Evolutionary conservation across 2,329 filamentous ascomycete species (phyloP).

Genomic region (Fusarium zealandicum): DNA sequence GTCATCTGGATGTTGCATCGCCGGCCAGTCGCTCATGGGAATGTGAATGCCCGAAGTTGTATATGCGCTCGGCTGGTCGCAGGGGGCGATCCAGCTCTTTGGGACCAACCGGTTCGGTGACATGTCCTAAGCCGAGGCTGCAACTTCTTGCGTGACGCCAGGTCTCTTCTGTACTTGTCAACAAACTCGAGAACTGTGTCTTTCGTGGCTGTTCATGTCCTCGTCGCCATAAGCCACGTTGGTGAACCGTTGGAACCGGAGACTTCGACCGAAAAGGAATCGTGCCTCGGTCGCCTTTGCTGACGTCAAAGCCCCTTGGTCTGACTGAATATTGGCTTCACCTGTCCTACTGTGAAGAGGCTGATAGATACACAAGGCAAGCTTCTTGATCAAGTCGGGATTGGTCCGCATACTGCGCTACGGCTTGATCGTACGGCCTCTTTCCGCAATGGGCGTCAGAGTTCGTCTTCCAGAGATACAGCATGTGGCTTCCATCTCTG

Average conservation of each 20-base stretch:
- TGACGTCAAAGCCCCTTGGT: background rate
- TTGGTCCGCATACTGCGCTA: background rate
- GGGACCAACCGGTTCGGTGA: constrained; percentile 22
- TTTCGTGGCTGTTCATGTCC: background rate
- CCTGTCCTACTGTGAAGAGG: constrained; percentile 9
- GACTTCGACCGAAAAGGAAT: background rate
- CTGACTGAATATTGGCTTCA: constrained; percentile 2
- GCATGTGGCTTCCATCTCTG: background rate
- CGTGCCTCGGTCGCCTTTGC: constrained; percentile 1
- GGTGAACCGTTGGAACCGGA: background rate
- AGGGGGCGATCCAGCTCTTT: constrained; percentile 4
- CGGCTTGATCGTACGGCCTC: constrained; percentile 6
- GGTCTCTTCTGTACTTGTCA: background rate
- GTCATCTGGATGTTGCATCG: background rate
- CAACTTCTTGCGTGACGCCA: constrained; percentile 5
- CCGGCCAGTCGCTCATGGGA: background rate
- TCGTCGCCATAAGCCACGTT: constrained; percentile 1
- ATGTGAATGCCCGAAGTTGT: constrained; percentile 19
- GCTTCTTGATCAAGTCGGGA: background rate
- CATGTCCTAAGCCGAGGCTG: background rate
- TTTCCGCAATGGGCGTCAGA: constrained; percentile 13
- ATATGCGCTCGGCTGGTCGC: background rate
- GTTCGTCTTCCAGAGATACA: background rate
- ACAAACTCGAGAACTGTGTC: background rate
- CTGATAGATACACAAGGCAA: constrained; percentile 15